Evolutionary conservation across 495 filamentous ascomycete species (phyloP).

Genomic region (Venustampulla echinocandica): DNA sequence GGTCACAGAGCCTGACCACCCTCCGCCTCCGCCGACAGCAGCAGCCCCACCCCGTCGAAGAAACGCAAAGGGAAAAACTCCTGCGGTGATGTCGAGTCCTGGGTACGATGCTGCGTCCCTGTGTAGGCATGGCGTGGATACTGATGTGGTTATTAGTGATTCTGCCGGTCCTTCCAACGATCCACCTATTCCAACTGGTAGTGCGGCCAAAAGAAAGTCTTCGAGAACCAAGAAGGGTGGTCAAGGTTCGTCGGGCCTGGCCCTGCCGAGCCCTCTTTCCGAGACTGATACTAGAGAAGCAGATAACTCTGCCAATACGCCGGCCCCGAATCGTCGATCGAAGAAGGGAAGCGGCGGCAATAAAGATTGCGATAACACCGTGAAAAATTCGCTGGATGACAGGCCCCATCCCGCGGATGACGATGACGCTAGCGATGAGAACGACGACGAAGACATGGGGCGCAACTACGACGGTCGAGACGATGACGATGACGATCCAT

Average conservation of each 20-base stretch:
- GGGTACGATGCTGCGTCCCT: conserved; percentile 44
- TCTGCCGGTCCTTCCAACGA: conserved; percentile 29
- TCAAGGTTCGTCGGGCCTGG: conserved; percentile 35
- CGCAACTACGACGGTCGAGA: conserved; percentile 42
- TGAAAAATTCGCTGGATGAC: conserved; percentile 27
- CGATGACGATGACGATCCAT: conserved; percentile 68
- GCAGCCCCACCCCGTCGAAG: conserved; percentile 44
- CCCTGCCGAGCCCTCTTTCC: no score
- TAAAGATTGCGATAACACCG: conserved; percentile 17
- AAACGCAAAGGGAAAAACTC: conserved; percentile 47
- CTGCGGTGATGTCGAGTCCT: conserved; percentile 73
- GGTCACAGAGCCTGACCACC: conserved; percentile 20
- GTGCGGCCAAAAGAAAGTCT: conserved; percentile 56
- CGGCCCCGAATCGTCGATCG: conserved; percentile 15
- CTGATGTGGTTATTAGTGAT: conserved; percentile 18
- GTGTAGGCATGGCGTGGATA: conserved; percentile 15
- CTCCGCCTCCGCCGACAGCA: conserved; percentile 19
- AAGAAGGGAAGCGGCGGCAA: conserved; percentile 18
- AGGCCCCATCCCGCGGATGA: conserved; percentile 41
- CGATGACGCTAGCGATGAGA: conserved; percentile 41
- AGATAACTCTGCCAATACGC: conserved; percentile 15
- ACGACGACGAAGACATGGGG: conserved; percentile 35
- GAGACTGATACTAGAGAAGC: no score
- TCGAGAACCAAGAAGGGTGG: conserved; percentile 52
- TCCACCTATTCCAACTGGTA: conserved; percentile 13